Conservation (phyloP, 176 grass and related monocot species). For the Cocos nucifera region DNA sequence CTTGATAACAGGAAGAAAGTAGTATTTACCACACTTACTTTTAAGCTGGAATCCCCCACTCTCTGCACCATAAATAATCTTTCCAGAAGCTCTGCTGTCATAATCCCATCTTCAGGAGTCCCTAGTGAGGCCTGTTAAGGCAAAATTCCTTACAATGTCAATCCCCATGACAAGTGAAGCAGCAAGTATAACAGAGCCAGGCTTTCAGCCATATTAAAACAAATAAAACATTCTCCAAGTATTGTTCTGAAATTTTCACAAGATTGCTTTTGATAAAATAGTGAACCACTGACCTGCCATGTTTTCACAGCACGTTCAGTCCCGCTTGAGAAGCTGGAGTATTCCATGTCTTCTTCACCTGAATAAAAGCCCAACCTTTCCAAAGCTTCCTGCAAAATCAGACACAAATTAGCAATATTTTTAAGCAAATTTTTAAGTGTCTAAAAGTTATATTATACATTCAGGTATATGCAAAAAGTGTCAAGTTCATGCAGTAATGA, state of each 20-base stretch:
- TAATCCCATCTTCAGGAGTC: constrained; percentile 48
- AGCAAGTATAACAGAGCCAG: no score
- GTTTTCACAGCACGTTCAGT: constrained; percentile 90
- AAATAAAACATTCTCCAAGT: no score
- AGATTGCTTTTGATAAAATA: no score
- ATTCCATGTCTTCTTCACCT: constrained; percentile 89
- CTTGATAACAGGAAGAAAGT: background rate
- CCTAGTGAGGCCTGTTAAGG: constrained; percentile 50
- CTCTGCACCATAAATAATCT: constrained; percentile 37
- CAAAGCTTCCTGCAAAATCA: constrained; percentile 64
- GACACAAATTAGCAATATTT: no score
- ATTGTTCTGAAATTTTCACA: no score
- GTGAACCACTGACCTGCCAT: constrained; percentile 56
- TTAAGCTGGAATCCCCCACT: constrained; percentile 1
- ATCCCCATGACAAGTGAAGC: no score
- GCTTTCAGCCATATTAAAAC: no score
- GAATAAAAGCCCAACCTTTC: constrained; percentile 78
- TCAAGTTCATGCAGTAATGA: no score
- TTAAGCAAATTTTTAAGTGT: no score
- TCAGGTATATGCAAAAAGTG: no score
- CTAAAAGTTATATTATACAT: no score
- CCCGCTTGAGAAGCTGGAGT: constrained; percentile 61
- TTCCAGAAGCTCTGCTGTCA: constrained; percentile 75
- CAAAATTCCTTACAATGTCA: background rate
- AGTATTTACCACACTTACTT: constrained; percentile 20